These are phyloP conservation scores for Omphalea diandra DNA, from an alignment of 441 rosid species.

Conservation along the genomic window DNA sequence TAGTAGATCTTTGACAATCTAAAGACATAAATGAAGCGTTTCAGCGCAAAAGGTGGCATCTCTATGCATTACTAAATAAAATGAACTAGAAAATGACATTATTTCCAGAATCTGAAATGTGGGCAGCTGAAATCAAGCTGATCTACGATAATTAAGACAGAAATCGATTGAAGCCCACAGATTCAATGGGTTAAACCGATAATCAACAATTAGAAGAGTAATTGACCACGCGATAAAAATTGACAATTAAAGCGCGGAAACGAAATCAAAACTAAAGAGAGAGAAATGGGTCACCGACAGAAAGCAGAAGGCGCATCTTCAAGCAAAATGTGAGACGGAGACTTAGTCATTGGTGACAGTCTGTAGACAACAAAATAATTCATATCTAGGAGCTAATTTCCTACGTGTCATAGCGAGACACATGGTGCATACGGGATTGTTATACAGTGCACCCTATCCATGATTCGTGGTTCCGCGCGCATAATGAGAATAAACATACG, in stretches of 20 bases:
- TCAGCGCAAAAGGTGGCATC: background rate
- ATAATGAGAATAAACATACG: too few relatives aligned
- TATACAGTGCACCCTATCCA: too few relatives aligned
- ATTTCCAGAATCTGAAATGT: background rate
- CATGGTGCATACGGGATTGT: too few relatives aligned
- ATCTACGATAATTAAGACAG: background rate
- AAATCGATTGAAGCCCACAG: background rate
- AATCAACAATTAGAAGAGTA: background rate
- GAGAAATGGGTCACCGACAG: slow-evolving; percentile 13
- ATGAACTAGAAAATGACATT: background rate
- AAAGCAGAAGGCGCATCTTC: background rate
- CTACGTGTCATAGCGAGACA: too few relatives aligned
- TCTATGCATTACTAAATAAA: background rate
- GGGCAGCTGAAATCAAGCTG: background rate
- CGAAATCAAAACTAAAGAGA: background rate
- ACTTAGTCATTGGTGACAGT: too few relatives aligned
- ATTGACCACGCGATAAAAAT: background rate
- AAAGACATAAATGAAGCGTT: background rate
- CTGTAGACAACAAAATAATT: too few relatives aligned
- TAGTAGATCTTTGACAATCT: slow-evolving; percentile 6
- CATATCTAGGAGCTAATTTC: too few relatives aligned
- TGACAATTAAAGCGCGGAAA: background rate
- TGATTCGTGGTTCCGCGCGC: too few relatives aligned
- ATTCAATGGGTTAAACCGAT: background rate
- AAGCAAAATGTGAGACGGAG: background rate